Conservation (phyloP, 176 grass and related monocot species). For the Phoenix dactylifera region DNA sequence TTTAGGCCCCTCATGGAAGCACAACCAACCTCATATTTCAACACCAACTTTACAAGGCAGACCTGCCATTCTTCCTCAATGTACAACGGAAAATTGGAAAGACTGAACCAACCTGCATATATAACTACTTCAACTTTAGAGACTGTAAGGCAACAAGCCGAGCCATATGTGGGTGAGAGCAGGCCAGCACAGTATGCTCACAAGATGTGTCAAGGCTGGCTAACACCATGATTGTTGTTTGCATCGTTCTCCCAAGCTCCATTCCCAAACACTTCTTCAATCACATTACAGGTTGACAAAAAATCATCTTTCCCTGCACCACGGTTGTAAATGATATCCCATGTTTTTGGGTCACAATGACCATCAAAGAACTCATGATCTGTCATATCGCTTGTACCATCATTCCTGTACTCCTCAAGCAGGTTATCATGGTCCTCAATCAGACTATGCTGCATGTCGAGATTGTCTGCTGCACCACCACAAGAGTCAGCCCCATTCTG, state of each 20-base stretch:
- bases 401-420: neutral
- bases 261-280: slow-evolving; percentile 79
- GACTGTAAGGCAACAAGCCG: too few relatives aligned
- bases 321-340: slow-evolving; percentile 41
- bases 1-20: too few relatives aligned
- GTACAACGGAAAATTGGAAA: too few relatives aligned
- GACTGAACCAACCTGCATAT: too few relatives aligned
- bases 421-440: neutral
- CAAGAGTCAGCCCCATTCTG: neutral
- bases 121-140: too few relatives aligned
- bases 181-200: too few relatives aligned
- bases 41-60: too few relatives aligned
- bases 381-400: neutral
- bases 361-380: slow-evolving; percentile 15
- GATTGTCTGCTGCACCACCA: neutral
- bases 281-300: slow-evolving; percentile 58
- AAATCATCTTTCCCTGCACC: slow-evolving; percentile 50
- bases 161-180: too few relatives aligned
- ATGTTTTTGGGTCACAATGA: slow-evolving; percentile 38
- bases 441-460: neutral
- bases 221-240: slow-evolving; percentile 13
- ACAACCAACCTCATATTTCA: too few relatives aligned
- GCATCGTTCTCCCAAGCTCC: slow-evolving; percentile 28
- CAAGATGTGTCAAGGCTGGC: slow-evolving; percentile 8
- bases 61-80: too few relatives aligned